A percentile compares a stretch with the other conserved stretches of the same genome.
phyloP scores from a whole-genome alignment of 2,329 filamentous ascomycete genomes.

The Pseudocercospora fuligena region DNA sequence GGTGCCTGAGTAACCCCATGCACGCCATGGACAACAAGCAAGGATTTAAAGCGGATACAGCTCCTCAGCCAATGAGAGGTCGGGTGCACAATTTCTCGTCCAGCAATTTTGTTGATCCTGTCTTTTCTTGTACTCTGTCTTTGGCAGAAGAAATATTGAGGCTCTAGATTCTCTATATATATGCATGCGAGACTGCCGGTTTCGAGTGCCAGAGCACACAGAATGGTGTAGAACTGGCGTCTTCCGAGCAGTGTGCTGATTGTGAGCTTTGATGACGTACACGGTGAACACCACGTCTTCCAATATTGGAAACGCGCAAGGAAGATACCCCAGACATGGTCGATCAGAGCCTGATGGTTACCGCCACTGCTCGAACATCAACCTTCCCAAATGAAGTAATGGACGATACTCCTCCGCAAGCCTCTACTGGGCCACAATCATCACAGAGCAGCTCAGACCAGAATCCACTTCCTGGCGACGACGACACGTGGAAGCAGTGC shows the following conservation, averaged over 20 bases:
- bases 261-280: slow-evolving; percentile 6
- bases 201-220: neutral
- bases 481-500: slow-evolving; percentile 28
- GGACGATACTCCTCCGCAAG: slow-evolving; percentile 15
- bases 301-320: neutral
- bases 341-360: neutral
- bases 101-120: too few relatives aligned
- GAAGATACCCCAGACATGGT: neutral
- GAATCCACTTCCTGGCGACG: slow-evolving; percentile 24
- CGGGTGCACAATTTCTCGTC: neutral
- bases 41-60: neutral
- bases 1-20: neutral
- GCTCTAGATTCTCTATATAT: too few relatives aligned
- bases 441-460: neutral
- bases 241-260: neutral
- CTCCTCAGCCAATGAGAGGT: neutral
- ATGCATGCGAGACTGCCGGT: neutral
- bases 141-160: too few relatives aligned
- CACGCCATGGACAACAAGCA: neutral
- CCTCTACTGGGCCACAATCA: neutral
- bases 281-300: neutral
- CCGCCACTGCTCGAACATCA: neutral
- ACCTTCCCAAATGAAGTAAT: slow-evolving; percentile 20
- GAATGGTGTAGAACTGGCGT: neutral
- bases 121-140: too few relatives aligned